A percentile compares a stretch with the other conserved stretches of the same genome.
Evolutionary conservation across 345 rosid species (phyloP).

Genomic region (Dipteronia dyeriana): DNA sequence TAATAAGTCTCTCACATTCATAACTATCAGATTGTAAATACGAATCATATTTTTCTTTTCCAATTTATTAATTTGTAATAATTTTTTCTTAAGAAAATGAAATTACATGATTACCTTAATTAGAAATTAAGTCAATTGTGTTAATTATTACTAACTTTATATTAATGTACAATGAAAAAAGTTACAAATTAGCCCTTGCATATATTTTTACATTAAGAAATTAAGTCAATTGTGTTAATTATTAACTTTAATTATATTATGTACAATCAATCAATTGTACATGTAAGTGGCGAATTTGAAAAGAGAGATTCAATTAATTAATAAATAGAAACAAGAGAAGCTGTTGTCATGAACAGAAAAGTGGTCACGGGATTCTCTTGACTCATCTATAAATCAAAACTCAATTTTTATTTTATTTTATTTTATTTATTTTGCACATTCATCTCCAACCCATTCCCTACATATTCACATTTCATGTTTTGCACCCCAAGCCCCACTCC

Average conservation of each 20-base stretch:
- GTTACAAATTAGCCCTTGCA: not conserved
- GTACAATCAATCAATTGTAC: not conserved
- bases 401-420: not conserved
- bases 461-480: slow-evolving; percentile 1
- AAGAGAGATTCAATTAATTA: slow-evolving; percentile 18
- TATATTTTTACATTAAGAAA: too few species aligned
- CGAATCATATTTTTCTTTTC: too few species aligned
- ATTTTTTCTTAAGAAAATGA: too few species aligned
- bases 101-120: too few species aligned
- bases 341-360: slow-evolving; percentile 28
- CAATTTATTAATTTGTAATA: too few species aligned
- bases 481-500: slow-evolving; percentile 26
- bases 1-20: not conserved
- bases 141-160: too few species aligned
- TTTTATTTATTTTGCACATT: slow-evolving; percentile 9
- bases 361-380: slow-evolving; percentile 70
- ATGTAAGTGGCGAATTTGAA: slow-evolving; percentile 5
- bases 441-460: slow-evolving; percentile 21
- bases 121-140: too few species aligned
- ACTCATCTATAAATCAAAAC: slow-evolving; percentile 16
- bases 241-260: not conserved
- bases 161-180: too few species aligned
- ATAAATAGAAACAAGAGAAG: slow-evolving; percentile 17
- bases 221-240: not conserved
- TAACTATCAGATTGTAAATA: too few species aligned